These are phyloP conservation scores for Lentinula raphanica DNA, from an alignment of 768 basidiomycete genomes.

Conservation along the genomic window DNA sequence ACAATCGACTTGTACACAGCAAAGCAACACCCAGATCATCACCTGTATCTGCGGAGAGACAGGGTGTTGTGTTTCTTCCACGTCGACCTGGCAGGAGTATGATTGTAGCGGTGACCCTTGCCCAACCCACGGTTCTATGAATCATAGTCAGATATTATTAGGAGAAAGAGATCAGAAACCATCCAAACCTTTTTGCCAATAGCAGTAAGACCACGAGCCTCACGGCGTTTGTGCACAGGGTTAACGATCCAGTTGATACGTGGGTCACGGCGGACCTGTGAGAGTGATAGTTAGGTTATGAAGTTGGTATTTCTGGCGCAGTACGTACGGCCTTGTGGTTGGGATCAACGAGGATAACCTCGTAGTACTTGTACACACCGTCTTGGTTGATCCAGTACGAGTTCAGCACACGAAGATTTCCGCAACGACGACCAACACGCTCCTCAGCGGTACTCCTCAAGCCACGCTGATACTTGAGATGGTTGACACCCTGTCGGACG, in stretches of 20 bases:
- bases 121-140: slow-evolving; percentile 90
- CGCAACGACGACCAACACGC: slow-evolving; percentile 94
- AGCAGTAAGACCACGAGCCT: slow-evolving; percentile 95
- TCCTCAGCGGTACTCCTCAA: slow-evolving; percentile 94
- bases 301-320: not conserved
- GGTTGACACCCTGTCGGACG: slow-evolving; percentile 98
- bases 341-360: slow-evolving; percentile 97
- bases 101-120: slow-evolving; percentile 93
- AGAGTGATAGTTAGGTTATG: not conserved
- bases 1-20: not conserved
- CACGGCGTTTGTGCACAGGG: slow-evolving; percentile 97
- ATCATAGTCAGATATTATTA: not conserved
- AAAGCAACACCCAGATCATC: slow-evolving; percentile 26
- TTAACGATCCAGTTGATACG: slow-evolving; percentile 99
- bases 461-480: slow-evolving; percentile 95
- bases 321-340: slow-evolving; percentile 82
- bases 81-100: slow-evolving; percentile 82
- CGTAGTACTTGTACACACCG: slow-evolving; percentile 98
- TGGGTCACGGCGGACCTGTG: slow-evolving; percentile 86
- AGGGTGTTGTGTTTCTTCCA: slow-evolving; percentile 99
- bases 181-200: slow-evolving; percentile 84
- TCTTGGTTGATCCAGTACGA: slow-evolving; percentile 99
- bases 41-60: slow-evolving; percentile 85
- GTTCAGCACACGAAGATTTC: slow-evolving; percentile 93
- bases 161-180: not conserved